Conservation (phyloP, 805 yeast genomes). For the Hemisphaericaspora nanyangensis region DNA sequence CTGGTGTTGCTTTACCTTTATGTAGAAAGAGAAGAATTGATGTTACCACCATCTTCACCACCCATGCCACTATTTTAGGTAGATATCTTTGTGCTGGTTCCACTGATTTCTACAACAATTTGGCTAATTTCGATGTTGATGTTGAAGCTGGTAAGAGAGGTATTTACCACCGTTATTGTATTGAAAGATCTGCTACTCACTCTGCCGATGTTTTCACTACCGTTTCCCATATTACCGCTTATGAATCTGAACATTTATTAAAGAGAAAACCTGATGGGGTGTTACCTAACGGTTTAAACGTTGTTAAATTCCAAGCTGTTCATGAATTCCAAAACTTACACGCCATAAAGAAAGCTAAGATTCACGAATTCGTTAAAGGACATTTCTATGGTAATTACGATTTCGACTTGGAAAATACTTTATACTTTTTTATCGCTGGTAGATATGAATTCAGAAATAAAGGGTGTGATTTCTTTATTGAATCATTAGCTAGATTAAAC, state of each 20-base stretch:
- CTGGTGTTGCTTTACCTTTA: constrained; percentile 91
- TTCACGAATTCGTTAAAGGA: constrained; percentile 92
- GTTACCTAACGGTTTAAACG: constrained; percentile 93
- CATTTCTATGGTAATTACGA: constrained; percentile 97
- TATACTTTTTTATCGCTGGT: constrained; percentile 95
- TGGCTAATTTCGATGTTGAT: constrained; percentile 87
- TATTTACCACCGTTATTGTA: constrained; percentile 93
- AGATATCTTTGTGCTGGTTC: constrained; percentile 95
- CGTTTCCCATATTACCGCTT: constrained; percentile 96
- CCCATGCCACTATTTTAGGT: constrained; percentile 95
- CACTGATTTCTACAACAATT: constrained; percentile 91
- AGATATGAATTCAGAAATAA: constrained; percentile 95
- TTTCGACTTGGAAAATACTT: constrained; percentile 88
- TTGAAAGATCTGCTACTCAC: constrained; percentile 95
- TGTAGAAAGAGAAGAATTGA: constrained; percentile 90
- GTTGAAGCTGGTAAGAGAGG: constrained; percentile 98
- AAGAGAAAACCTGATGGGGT: constrained; percentile 98
- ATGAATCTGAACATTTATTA: constrained; percentile 85
- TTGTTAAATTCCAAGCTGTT: constrained; percentile 92
- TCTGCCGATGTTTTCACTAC: constrained; percentile 96
- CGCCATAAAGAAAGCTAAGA: constrained; percentile 85
- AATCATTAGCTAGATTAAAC: constrained; percentile 86
- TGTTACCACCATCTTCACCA: constrained; percentile 92
- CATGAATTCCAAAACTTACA: constrained; percentile 97
- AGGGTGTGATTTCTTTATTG: constrained; percentile 94